These are phyloP conservation scores for Phalaenopsis equestris DNA, from an alignment of 106 monocot genomes.

Conservation along the genomic window DNA sequence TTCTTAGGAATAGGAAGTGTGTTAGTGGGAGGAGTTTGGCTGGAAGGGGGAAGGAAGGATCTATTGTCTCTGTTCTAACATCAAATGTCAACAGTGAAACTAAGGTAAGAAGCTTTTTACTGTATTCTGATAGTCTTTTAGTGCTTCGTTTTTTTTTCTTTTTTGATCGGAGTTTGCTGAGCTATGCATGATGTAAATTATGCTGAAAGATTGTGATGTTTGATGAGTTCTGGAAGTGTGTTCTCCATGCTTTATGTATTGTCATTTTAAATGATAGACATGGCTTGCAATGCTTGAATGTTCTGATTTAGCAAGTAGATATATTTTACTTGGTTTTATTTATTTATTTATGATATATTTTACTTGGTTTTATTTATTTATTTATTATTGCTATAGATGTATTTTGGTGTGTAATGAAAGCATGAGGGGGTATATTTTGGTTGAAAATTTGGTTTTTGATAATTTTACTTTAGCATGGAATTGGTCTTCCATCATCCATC, in stretches of 20 bases:
- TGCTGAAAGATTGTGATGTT: background rate
- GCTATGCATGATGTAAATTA: background rate
- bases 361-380: background rate
- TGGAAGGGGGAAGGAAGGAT: constrained; percentile 5
- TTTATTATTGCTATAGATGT: no score
- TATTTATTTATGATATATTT: background rate
- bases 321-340: background rate
- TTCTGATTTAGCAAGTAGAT: background rate
- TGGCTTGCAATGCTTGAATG: background rate
- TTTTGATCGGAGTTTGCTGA: background rate
- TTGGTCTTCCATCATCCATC: background rate
- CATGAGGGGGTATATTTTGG: background rate
- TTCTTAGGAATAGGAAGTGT: background rate
- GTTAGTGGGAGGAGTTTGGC: constrained; percentile 1
- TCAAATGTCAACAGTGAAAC: constrained; percentile 33
- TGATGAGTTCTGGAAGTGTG: background rate
- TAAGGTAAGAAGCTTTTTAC: constrained; percentile 10
- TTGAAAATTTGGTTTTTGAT: background rate
- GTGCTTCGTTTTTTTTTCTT: background rate
- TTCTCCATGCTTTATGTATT: background rate
- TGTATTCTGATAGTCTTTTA: background rate
- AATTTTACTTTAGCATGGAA: background rate
- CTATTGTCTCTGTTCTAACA: constrained; percentile 26
- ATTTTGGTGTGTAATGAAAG: background rate
- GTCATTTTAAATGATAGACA: background rate